A percentile compares a stretch with the other conserved stretches of the same genome.
These are phyloP conservation scores for Licmophora abbreviata DNA, from an alignment of 108 stramenopile species.

Conservation along the genomic window DNA sequence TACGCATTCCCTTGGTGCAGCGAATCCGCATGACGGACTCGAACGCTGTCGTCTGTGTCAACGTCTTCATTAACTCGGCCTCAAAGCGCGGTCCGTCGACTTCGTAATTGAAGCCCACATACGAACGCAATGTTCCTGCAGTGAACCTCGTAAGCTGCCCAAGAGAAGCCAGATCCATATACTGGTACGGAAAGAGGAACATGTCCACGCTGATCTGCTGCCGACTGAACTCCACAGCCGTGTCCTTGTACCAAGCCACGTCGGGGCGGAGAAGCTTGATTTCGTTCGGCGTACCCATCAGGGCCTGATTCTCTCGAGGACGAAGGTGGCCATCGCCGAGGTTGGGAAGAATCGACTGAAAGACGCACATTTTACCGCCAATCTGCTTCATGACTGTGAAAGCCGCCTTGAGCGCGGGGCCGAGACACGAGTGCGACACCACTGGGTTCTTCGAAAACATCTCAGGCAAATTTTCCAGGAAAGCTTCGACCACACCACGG, in stretches of 20 bases:
- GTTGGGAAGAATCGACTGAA: conserved; percentile 85
- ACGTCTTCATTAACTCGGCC: conserved; percentile 61
- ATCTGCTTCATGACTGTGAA: conserved; percentile 93
- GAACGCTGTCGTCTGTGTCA: conserved; percentile 87
- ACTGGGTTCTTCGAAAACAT: conserved; percentile 83
- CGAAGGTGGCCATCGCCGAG: conserved; percentile 86
- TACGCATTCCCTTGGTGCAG: conserved; percentile 90
- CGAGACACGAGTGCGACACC: conserved; percentile 59
- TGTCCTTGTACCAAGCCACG: conserved; percentile 84
- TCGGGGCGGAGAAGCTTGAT: conserved; percentile 83
- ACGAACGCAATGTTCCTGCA: conserved; percentile 84
- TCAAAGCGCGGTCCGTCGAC: conserved; percentile 79
- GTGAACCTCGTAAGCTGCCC: conserved; percentile 82
- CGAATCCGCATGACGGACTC: conserved; percentile 98
- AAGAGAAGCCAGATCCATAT: conserved; percentile 90
- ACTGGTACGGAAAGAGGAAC: conserved; percentile 84
- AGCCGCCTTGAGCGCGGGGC: conserved; percentile 92
- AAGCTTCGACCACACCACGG: conserved; percentile 76
- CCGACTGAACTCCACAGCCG: conserved; percentile 91
- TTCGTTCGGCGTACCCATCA: conserved; percentile 93
- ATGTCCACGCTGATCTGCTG: conserved; percentile 96
- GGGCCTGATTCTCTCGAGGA: conserved; percentile 81
- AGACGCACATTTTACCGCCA: conserved; percentile 96
- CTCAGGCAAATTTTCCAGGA: conserved; percentile 87
- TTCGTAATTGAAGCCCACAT: conserved; percentile 75